Evolutionary conservation across 1,284 basidiomycete species (phyloP), one percentile per base, ranked within the genome.

Genomic region (Rhodofomes roseus): DNA sequence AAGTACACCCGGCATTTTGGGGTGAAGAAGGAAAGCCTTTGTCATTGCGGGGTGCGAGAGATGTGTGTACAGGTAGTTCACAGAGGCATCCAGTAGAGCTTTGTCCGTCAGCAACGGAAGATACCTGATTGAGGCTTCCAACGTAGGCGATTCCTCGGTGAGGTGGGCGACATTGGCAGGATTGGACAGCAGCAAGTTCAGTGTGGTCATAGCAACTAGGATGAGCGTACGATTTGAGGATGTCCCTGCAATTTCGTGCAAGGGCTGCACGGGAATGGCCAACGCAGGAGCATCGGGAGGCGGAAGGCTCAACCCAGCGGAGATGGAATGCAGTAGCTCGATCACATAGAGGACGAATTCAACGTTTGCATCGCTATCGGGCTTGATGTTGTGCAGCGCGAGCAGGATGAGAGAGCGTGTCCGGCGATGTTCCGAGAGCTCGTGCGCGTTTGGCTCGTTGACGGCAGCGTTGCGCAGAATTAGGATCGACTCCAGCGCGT

Each of bases 1-100:
- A 44, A 94, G 73, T 18, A 86, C 81, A 20, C 80, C 80, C 1
- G 85, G 81, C 82, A 94, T 85, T 46, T 86, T 79, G 1, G 82
- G 78, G 66, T 88, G 85, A 11, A 86, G 77, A 39, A 93, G 73
- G 68, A 95, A 91, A 2, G 85, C 82, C 65, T 88, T 88, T n/a
- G 89, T 84, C 82, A 91, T 88, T 1, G 85, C 75, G 12, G 87
- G 82, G 67, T 90, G 79, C 6, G 89, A 87, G 20, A 93, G 77
- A 71, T 93, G 89, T 11, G 83, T 77, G 69, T 92, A 92, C 11
- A 95, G 71, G 66, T 87, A 92, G 70, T 90, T 91, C 57, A 94
- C 70, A 53, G 82, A 83, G 3, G 85, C 83, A 54, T 90, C 86
- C 3, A 88, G 76, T 23, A 94, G 77, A 14, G 79, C 77, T 63